Evolutionary conservation across 176 grass and related monocot species (phyloP), one percentile per base, ranked within the genome.

Genomic region (Phragmites australis): DNA sequence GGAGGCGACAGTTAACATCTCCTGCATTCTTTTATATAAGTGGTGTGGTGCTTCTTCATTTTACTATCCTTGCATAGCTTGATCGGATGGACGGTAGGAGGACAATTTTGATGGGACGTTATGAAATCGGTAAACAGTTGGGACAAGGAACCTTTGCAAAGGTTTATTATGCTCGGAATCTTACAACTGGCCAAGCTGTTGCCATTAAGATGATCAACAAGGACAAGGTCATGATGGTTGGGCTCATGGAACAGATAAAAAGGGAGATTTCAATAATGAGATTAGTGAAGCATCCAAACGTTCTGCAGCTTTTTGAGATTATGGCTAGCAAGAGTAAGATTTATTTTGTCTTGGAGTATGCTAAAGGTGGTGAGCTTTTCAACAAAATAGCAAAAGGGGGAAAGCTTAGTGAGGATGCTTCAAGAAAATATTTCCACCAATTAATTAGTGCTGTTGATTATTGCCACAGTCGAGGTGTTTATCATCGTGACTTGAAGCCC

Each of bases 131-230:
- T 6, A 94, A 91, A 70, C 84, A 94, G 57, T 67, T 97, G 76
- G 94, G 94, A 45, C 90, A 97, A 90, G 94, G 94, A 82, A 92
- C 78, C 40, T 97, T 97, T 75, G 94, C 94, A 53, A 98, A 98
- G 90, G 95, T 98, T 15, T 93, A 93, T 60, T 89, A 98, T 90
- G 95, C 90, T 19, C 84, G 92, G 66, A 94, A 89, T 82, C 86
- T 98, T 78, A 83, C 45, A 71, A 85, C 56, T 32, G 74, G 85
- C 69, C 95, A 91, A 80, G 90, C 85, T 74, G 92, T 94, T 56
- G 95, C 95, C 22, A 91, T 98, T 83, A 98, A 98, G 87, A 92
- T 92, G 85, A 94, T 98, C 42, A 91, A 94, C 50, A 98, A 98
- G 83, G 84, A 98, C 21, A 98, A 91, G 83, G 88, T 98, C 44